Evolutionary conservation across 768 basidiomycete species (phyloP).

Genomic region (Tricholoma terreum): DNA sequence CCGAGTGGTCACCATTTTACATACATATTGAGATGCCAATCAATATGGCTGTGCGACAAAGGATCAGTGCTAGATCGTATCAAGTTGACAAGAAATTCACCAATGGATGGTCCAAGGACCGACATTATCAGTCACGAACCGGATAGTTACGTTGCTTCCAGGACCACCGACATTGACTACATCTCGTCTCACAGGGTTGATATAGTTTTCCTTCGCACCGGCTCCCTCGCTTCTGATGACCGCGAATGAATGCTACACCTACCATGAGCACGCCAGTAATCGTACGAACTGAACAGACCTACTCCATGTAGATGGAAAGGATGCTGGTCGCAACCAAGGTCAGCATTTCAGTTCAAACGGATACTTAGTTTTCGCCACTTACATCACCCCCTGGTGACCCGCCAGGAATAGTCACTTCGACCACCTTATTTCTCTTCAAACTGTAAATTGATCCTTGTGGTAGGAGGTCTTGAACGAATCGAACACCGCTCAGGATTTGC

Average conservation of each 20-base stretch:
- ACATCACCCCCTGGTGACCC: constrained; percentile 19
- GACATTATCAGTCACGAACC: constrained; percentile 64
- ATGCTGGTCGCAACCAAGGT: constrained; percentile 17
- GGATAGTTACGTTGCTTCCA: constrained; percentile 48
- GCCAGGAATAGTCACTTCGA: constrained; percentile 38
- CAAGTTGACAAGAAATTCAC: constrained; percentile 11
- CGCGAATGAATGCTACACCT: constrained; percentile 30
- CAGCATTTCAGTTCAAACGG: background rate
- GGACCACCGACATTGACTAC: constrained; percentile 41
- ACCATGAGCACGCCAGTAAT: background rate
- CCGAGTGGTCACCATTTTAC: too few species aligned
- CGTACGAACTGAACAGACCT: constrained; percentile 9
- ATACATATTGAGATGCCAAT: constrained; percentile 40
- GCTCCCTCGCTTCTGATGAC: constrained; percentile 34
- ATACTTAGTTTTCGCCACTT: background rate
- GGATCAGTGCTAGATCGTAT: background rate
- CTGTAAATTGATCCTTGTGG: constrained; percentile 29
- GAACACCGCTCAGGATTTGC: too few species aligned
- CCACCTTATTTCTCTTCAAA: constrained; percentile 33
- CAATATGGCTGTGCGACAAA: constrained; percentile 39
- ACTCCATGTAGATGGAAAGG: constrained; percentile 40
- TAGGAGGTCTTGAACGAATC: constrained; percentile 27
- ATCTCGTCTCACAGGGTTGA: constrained; percentile 48
- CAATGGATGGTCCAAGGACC: constrained; percentile 58
- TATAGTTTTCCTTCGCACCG: constrained; percentile 26